Evolutionary conservation across 2,329 filamentous ascomycete species (phyloP), one percentile per base, ranked within the genome.

Genomic region (Trichoderma atroviride): DNA sequence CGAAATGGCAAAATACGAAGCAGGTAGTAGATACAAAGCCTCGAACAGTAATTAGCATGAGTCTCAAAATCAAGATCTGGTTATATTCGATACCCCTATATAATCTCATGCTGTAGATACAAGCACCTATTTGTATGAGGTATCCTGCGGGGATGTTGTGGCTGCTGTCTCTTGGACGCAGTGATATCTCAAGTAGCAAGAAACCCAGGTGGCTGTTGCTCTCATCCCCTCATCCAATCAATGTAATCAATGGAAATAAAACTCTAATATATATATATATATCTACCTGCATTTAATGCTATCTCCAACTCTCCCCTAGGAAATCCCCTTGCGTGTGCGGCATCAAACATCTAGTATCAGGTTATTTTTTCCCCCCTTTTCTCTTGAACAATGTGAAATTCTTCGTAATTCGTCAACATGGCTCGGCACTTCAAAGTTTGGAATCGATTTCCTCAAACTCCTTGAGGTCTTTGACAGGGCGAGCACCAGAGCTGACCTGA

Each of bases 401-500:
- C 67, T 37, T 63, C 62, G 24, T 70, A 52, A 56, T 33, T 56
- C 59, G 27, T 55, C 69, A 68, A 40, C 13, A 43, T 29, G 14
- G 22, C 68, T 40, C 6, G 0, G 22, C 16, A 16, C 40, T 22
- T 72, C 69, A 95, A 69, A 97, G 85, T 83, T 97, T 97, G 16
- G 92, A 82, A 72, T 92, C 93, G 70, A 90, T 84, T 70, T 97
- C 95, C 78, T 97, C 92, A 79, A 95, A 98, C 76, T 94, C 92
- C 71, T 86, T 91, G 68, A 98, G 79, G 73, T 96, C 91, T 76
- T 87, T 90, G 35, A 92, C 87, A 0, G 94, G 88, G 71, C 85
- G 85, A 1, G 94, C 88, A 0, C 92, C 95, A 27, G 87, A 85
- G 72, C 90, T 96, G 33, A 93, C 86, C 70, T 87, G 83, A 74